Conservation (phyloP, 768 basidiomycete genomes). For the Tricholoma sp. region DNA sequence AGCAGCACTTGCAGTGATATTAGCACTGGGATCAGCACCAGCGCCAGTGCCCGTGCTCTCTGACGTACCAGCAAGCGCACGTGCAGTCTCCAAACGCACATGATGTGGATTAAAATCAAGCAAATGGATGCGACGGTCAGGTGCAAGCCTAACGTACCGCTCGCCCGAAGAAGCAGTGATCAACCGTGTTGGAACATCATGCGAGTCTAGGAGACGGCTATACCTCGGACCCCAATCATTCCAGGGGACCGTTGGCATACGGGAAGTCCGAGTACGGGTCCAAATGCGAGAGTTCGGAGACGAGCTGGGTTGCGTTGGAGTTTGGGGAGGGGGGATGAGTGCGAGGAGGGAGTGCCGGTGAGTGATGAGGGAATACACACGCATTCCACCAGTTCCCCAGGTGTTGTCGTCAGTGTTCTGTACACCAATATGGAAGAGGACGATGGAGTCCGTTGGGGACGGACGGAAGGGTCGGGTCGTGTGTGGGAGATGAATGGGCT, state of each 20-base stretch:
- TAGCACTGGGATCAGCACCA: too few relatives aligned
- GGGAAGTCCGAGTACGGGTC: neutral
- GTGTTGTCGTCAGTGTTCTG: neutral
- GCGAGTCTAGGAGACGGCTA: neutral
- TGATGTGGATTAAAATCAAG: neutral
- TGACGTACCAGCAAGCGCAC: too few relatives aligned
- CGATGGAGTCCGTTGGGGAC: neutral
- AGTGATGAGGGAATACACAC: neutral
- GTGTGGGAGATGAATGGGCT: neutral
- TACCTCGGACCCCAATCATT: neutral
- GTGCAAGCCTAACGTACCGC: neutral
- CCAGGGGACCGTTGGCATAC: neutral
- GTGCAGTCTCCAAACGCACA: neutral
- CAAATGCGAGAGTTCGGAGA: neutral
- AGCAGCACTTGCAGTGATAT: too few relatives aligned
- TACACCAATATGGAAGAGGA: neutral
- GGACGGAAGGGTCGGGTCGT: neutral
- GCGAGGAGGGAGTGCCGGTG: neutral
- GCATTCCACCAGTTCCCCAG: neutral
- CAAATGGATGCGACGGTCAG: neutral
- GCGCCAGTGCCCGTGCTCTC: too few relatives aligned
- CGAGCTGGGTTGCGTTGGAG: neutral
- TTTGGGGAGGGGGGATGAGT: neutral
- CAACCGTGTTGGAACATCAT: neutral
- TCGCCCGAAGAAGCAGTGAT: neutral